Base-by-base conservation (phyloP, 495 filamentous ascomycete species). In the Talaromyces thailandensis region DNA sequence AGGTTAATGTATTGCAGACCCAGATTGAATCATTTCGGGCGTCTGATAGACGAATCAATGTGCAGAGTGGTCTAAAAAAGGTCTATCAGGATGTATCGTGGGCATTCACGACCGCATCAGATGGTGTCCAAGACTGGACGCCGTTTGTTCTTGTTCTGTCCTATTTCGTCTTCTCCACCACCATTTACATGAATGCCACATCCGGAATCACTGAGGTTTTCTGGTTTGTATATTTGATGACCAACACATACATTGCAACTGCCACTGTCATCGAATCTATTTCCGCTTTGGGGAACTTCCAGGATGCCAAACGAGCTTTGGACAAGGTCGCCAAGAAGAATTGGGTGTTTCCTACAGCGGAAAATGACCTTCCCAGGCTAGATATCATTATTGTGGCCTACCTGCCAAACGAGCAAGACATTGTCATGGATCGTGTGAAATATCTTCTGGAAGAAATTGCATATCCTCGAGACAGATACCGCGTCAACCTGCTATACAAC, bases 311-410 rank as follows among this genome's bases (percentile, higher is more conserved):
- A 21, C 71, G 74, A 59, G 65, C 64, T 12, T 63, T 70, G 29
- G 61, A 61, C 14, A 69, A 73, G 28, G 66, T 70, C 2, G 65
- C 71, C 56, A 63, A 70, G 26, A 74, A 67, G 9, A 67, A 65
- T 21, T 75, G 75, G 71, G 58, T 43, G 2, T 77, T 76, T 45
- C 72, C 72, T 31, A 75, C 73, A 9, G 56, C 66, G 5, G 69
- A 76, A 40, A 64, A 69, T 43, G 57, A 75, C 6, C 64, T 77
- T 9, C 66, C 67, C 6, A 66, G 70, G 23, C 63, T 77, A 9
- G 75, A 77, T 62, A 67, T 77, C 37, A 61, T 77, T 45, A 73
- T 76, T 57, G 75, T 77, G 7, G 75, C 75, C 4, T 77, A 77
- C 59, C 66, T 77, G 4, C 75, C 75, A 3, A 77, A 77, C 59